Percentiles rank a stretch among this genome's conserved stretches.
Conservation (phyloP, 148 eudicot species). For the Fallopia convolvulus region DNA sequence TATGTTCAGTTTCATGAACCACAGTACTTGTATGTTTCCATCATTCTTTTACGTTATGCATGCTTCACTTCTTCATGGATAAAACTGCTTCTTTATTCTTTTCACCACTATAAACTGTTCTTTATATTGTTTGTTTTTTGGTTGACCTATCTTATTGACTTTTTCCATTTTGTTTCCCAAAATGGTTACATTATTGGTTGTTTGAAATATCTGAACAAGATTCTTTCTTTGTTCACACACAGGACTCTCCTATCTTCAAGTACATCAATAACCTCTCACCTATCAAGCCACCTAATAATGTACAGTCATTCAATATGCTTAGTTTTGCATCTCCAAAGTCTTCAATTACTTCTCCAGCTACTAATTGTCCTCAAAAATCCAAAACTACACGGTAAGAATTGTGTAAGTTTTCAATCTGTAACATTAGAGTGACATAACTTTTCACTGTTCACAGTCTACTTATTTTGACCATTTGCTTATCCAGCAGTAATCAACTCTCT, state of each 20-base stretch:
- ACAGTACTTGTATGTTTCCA: too few relatives aligned
- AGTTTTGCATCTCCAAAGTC: slow-evolving; percentile 35
- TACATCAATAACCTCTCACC: slow-evolving; percentile 46
- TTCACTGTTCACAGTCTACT: neutral
- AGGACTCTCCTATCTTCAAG: slow-evolving; percentile 51
- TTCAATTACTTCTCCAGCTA: slow-evolving; percentile 19
- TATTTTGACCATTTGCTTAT: neutral
- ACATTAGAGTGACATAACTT: neutral
- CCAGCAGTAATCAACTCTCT: neutral
- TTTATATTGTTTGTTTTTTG: neutral
- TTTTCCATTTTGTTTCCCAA: neutral
- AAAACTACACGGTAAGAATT: slow-evolving; percentile 17
- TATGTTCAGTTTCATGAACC: too few relatives aligned
- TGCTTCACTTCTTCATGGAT: neutral
- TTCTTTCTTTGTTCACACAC: slow-evolving; percentile 10
- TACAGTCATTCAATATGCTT: slow-evolving; percentile 25
- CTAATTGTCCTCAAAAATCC: slow-evolving; percentile 13
- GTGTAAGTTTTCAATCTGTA: slow-evolving; percentile 14
- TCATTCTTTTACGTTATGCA: neutral
- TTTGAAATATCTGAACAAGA: neutral
- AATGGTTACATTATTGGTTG: neutral
- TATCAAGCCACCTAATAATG: slow-evolving; percentile 25
- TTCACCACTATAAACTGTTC: neutral
- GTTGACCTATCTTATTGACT: neutral
- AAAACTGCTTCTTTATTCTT: neutral